Conservation (phyloP, 257 asterid species). For the Solanum gandarillasii region DNA sequence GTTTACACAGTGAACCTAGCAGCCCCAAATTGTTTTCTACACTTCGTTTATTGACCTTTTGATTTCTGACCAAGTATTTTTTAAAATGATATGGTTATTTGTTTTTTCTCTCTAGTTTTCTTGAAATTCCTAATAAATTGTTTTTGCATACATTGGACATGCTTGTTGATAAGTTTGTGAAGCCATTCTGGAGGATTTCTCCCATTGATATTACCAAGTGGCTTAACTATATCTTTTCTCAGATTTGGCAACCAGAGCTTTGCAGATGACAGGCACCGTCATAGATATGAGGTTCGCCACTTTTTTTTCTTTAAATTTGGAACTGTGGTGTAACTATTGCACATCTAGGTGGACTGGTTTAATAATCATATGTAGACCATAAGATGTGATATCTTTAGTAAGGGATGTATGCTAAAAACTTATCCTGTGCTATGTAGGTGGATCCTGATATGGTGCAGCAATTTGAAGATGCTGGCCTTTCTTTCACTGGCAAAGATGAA, state of each 20-base stretch:
- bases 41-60: too few species aligned
- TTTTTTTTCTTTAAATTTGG: not conserved
- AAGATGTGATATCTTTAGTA: not conserved
- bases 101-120: too few species aligned
- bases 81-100: too few species aligned
- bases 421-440: conserved; percentile 28
- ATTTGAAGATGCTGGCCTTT: conserved; percentile 59
- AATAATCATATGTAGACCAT: too few species aligned
- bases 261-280: conserved; percentile 12
- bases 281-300: conserved; percentile 9
- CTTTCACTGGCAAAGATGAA: conserved; percentile 58
- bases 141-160: too few species aligned
- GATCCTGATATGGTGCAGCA: conserved; percentile 62
- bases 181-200: not conserved
- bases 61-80: too few species aligned
- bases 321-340: not conserved
- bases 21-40: too few species aligned
- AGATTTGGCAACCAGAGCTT: conserved; percentile 9
- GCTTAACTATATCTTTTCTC: not conserved
- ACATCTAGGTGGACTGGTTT: not conserved
- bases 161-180: not conserved
- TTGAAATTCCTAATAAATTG: too few species aligned
- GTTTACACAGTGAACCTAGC: too few species aligned
- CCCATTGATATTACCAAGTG: not conserved
- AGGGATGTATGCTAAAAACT: not conserved